Base-by-base conservation (phyloP, 768 basidiomycete genomes). In the Boletus patriciae region DNA sequence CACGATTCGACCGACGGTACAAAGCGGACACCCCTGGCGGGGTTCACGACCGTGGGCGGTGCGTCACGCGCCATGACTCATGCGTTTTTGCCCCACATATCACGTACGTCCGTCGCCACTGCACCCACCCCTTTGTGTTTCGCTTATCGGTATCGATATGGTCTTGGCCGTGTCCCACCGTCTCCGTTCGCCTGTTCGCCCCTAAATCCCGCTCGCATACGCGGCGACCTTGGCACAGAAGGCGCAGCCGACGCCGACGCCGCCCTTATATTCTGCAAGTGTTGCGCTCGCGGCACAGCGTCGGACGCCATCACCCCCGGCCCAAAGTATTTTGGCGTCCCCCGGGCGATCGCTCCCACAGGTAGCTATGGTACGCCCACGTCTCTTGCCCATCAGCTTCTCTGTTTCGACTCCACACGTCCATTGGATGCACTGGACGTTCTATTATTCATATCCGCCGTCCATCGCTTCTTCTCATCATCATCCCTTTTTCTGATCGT, bases 141-240 rank as follows among this genome's bases (percentile, higher is more conserved):
- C 44, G 43, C 49, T 62, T 50, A 49, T 50, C 55, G 31, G n/a
- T n/a, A 29, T 36, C 34, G 6, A 31, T 21, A 7, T 16, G 34
- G 15, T 12, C 9, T 2, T 18, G 19, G 15, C 18, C 42, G 13
- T 34, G 33, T 36, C 34, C 34, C 34, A 15, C 34, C 6, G 15
- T 7, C 15, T 16, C 13, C 34, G 2, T 15, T 6, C 6, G 34
- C 15, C 34, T 36, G 34, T 16, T 47, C 10, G 27, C n/a, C 45
- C 45, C n/a, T n/a, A 11, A 4, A 15, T 36, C 23, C 15, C 1
- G 10, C 18, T 33, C 29, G 27, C 1, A 1, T 19, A 21, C 29
- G 23, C 10, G 85, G 84, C 33, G 85, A 87, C 62, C 73, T 87
- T 6, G 85, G 86, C n/a, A 86, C 85, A 1, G 85, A 87, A 66